Conservation (phyloP, 2,329 filamentous ascomycete genomes). For the Diplodia intermedia region DNA sequence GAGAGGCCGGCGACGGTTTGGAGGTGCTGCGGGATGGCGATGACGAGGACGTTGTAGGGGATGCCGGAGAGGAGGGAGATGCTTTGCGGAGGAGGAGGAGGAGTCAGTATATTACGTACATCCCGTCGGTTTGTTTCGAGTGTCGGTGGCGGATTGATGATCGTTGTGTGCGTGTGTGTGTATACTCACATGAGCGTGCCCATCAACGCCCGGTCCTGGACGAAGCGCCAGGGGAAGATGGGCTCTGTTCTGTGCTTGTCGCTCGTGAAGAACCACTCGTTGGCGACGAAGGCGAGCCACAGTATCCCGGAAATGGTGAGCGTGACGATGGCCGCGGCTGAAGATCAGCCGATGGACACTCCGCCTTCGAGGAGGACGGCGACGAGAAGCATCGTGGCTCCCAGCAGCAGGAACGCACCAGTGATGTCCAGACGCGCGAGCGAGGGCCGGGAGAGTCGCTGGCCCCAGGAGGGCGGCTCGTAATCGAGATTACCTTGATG, state of each 20-base stretch:
- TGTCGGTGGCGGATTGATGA: too few relatives aligned
- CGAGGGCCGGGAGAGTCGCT: not conserved
- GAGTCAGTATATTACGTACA: too few relatives aligned
- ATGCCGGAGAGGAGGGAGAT: constrained; percentile 32
- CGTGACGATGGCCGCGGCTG: constrained; percentile 20
- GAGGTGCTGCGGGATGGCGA: constrained; percentile 34
- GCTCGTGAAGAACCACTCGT: constrained; percentile 17
- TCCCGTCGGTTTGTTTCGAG: not conserved
- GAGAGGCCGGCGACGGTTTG: constrained; percentile 25
- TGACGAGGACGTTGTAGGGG: constrained; percentile 29
- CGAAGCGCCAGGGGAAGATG: constrained; percentile 31
- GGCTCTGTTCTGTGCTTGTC: constrained; percentile 21
- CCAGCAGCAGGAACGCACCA: constrained; percentile 28
- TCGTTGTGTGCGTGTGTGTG: too few relatives aligned
- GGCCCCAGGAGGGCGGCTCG: not conserved
- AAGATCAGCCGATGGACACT: constrained; percentile 33
- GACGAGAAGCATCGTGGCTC: constrained; percentile 28
- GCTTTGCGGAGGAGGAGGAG: constrained; percentile 17
- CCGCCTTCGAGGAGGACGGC: constrained; percentile 33
- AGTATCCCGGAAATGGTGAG: constrained; percentile 25
- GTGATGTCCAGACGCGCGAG: constrained; percentile 21
- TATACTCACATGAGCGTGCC: constrained; percentile 31
- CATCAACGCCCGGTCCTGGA: constrained; percentile 20
- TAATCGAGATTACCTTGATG: constrained; percentile 8
- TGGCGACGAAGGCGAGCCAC: constrained; percentile 26